These are phyloP conservation scores for Bifiguratus adelaidae DNA, from an alignment of 192 early-diverging fungal species.

Conservation along the genomic window DNA sequence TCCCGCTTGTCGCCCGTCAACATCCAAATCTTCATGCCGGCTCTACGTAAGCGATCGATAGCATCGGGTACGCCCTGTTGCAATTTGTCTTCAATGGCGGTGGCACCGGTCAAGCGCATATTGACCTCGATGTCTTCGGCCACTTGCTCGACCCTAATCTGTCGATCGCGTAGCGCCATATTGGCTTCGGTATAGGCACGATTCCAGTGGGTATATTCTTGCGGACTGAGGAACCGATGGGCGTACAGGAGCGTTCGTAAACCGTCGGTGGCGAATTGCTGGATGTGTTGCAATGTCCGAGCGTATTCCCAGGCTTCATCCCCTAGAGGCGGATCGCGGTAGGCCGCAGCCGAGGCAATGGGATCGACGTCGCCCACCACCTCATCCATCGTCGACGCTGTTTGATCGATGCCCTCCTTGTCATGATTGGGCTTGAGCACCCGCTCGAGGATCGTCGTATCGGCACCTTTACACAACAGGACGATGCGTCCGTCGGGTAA, in stretches of 20 bases:
- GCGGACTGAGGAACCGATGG: slow-evolving; percentile 47
- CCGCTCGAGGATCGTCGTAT: slow-evolving; percentile 73
- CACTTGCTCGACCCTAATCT: slow-evolving; percentile 36
- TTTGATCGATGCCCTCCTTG: too few species aligned
- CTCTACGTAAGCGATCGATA: slow-evolving; percentile 63
- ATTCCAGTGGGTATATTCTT: slow-evolving; percentile 60
- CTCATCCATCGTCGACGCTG: slow-evolving; percentile 14
- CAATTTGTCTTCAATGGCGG: slow-evolving; percentile 85
- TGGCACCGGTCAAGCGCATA: slow-evolving; percentile 67
- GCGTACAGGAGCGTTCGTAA: slow-evolving; percentile 77
- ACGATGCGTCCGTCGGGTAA: slow-evolving; percentile 64
- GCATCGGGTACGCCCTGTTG: slow-evolving; percentile 81
- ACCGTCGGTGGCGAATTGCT: slow-evolving; percentile 65
- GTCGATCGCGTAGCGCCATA: slow-evolving; percentile 49
- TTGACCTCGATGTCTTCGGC: slow-evolving; percentile 70
- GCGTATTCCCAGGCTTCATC: slow-evolving; percentile 43
- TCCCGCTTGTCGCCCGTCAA: slow-evolving; percentile 88
- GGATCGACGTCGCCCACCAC: slow-evolving; percentile 17
- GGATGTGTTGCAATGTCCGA: slow-evolving; percentile 50
- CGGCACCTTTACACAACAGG: slow-evolving; percentile 85
- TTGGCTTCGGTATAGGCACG: slow-evolving; percentile 58
- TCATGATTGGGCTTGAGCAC: slow-evolving; percentile 10
- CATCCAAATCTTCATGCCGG: slow-evolving; percentile 83
- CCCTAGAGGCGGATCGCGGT: not conserved
- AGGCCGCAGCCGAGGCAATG: not conserved